These are phyloP conservation scores for Geranomyces variabilis DNA, from an alignment of 192 early-diverging fungal genomes.

Conservation along the genomic window DNA sequence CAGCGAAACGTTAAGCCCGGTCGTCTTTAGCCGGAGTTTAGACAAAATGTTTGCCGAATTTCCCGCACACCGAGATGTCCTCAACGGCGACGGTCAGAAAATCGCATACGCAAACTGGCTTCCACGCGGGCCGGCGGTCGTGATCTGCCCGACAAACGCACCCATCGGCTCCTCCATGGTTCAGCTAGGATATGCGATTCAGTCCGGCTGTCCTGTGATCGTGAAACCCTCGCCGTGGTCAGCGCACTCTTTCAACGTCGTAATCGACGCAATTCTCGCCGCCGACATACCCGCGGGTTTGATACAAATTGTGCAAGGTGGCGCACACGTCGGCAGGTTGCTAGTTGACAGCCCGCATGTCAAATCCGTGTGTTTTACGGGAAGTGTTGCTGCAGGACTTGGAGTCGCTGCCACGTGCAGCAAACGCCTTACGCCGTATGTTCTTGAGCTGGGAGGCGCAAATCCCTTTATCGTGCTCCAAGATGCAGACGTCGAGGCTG, in stretches of 20 bases:
- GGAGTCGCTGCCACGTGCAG: background rate
- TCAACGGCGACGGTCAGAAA: background rate
- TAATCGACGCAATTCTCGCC: background rate
- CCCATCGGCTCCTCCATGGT: background rate
- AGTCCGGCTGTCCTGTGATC: constrained; percentile 6
- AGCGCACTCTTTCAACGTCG: constrained; percentile 7
- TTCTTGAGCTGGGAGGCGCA: constrained; percentile 4
- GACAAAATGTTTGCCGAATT: background rate
- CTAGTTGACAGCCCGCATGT: background rate
- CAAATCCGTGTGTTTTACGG: constrained; percentile 5
- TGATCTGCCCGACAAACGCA: constrained; percentile 4
- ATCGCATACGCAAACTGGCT: background rate
- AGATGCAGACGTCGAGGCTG: constrained; percentile 1
- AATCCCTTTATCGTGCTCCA: background rate
- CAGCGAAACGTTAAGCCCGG: background rate
- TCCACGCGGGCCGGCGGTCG: constrained; percentile 1
- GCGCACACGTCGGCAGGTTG: background rate
- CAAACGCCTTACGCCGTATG: background rate
- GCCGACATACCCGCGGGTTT: constrained; percentile 3
- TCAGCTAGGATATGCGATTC: background rate
- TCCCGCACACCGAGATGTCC: background rate
- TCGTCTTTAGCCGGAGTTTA: background rate
- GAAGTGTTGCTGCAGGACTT: constrained; percentile 1
- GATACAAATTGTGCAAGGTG: constrained; percentile 6
- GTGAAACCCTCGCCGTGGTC: constrained; percentile 11